A percentile compares a stretch with the other conserved stretches of the same genome.
phyloP scores from a whole-genome alignment of 768 basidiomycete species.

The Rhizopogon salebrosus region DNA sequence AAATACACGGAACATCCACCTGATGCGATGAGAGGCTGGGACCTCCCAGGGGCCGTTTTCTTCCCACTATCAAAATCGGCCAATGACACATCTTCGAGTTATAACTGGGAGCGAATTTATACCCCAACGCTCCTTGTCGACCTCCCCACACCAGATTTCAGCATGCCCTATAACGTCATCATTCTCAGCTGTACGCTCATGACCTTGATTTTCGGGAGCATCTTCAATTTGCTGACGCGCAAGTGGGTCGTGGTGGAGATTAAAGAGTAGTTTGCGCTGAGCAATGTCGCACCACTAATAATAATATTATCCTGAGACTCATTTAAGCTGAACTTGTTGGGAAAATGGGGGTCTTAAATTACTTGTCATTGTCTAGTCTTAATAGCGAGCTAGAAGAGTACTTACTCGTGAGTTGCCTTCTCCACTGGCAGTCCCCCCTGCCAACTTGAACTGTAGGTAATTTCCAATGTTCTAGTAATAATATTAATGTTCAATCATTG shows the following conservation, averaged over 20 bases:
- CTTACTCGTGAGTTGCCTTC: too few species aligned
- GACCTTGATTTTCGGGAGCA: constrained; percentile 87
- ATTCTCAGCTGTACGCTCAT: constrained; percentile 91
- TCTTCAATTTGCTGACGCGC: constrained; percentile 84
- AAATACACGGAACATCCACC: constrained; percentile 95
- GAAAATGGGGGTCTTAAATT: too few species aligned
- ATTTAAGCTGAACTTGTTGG: too few species aligned
- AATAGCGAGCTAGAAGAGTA: too few species aligned
- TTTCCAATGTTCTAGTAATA: too few species aligned
- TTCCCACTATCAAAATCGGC: constrained; percentile 28
- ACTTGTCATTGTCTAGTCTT: too few species aligned
- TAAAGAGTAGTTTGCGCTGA: constrained; percentile 10
- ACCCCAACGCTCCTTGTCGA: constrained; percentile 80
- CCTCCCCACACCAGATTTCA: constrained; percentile 97
- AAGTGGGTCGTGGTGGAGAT: constrained; percentile 60
- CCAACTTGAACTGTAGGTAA: too few species aligned
- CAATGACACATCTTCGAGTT: neutral
- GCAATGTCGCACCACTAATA: neutral
- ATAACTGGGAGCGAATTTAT: constrained; percentile 49
- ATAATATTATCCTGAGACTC: neutral
- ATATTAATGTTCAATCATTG: too few species aligned
- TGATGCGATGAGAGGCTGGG: constrained; percentile 93
- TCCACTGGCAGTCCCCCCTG: too few species aligned
- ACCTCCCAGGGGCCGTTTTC: constrained; percentile 82
- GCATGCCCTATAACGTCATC: constrained; percentile 99